Percentiles rank a stretch among this genome's conserved stretches.
These are phyloP conservation scores for Tanacetum coccineum DNA, from an alignment of 129 eudicot genomes.

Conservation along the genomic window DNA sequence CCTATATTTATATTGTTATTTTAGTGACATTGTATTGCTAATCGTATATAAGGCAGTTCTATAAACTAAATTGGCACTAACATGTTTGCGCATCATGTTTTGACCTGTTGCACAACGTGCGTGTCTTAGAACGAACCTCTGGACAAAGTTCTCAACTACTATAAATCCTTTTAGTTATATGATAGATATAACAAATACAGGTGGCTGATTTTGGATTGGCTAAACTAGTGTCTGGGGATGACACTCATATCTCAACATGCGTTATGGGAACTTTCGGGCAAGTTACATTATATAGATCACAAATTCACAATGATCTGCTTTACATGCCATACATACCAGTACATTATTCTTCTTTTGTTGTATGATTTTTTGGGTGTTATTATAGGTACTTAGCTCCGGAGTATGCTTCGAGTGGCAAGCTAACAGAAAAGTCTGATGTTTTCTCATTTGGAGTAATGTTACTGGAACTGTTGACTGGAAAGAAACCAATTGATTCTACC, in stretches of 20 bases:
- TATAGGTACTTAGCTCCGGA: conserved; percentile 91
- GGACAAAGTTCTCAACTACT: not conserved
- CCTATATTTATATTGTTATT: too few species aligned
- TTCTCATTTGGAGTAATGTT: conserved; percentile 94
- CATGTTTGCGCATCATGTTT: too few species aligned
- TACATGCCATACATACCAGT: not conserved
- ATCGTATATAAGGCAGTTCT: too few species aligned
- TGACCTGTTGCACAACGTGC: too few species aligned
- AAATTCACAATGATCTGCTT: not conserved
- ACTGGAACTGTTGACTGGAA: conserved; percentile 72
- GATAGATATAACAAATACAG: conserved; percentile 32
- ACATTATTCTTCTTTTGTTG: not conserved
- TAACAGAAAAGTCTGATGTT: conserved; percentile 86
- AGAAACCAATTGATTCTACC: conserved; percentile 58
- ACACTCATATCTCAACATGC: conserved; percentile 85
- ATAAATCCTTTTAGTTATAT: conserved; percentile 5
- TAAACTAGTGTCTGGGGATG: conserved; percentile 63
- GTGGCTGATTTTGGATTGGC: conserved; percentile 97
- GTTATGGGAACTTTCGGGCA: conserved; percentile 98
- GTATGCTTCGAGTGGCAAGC: conserved; percentile 89
- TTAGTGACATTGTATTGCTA: too few species aligned
- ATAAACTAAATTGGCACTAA: too few species aligned
- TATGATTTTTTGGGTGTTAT: not conserved
- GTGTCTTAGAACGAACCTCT: too few species aligned
- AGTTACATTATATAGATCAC: not conserved